phyloP scores from a whole-genome alignment of 306 rosid species.

The Rubus parviflorus region DNA sequence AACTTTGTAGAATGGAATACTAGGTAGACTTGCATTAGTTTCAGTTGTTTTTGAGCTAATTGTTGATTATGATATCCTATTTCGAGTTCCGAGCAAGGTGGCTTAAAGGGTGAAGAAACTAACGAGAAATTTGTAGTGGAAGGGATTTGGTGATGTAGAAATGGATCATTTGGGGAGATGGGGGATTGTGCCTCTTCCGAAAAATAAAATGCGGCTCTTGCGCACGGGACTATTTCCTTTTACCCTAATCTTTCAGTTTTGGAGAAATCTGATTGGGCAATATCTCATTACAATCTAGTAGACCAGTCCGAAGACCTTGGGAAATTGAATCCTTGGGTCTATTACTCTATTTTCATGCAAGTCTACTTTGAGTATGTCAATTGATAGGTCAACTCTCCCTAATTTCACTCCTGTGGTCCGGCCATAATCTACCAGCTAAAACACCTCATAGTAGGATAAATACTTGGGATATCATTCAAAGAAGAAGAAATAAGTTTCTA shows the following conservation, averaged over 20 bases:
- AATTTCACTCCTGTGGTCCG: neutral
- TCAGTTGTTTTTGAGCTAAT: neutral
- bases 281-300: neutral
- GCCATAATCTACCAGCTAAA: neutral
- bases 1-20: neutral
- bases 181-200: neutral
- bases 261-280: neutral
- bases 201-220: neutral
- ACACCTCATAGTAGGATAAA: neutral
- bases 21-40: neutral
- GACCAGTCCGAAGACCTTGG: neutral
- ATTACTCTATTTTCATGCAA: conserved; percentile 4
- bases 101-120: neutral
- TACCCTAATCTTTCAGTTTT: neutral
- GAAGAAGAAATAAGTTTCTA: neutral
- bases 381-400: neutral
- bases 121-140: neutral
- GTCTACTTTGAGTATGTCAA: neutral
- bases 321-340: neutral
- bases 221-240: neutral
- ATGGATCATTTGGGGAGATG: neutral
- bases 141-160: neutral
- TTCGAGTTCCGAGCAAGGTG: neutral
- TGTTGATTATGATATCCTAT: neutral
- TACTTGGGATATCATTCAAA: neutral